Base-by-base conservation (phyloP, 75 land plant species). In the Cryptomeria japonica region DNA sequence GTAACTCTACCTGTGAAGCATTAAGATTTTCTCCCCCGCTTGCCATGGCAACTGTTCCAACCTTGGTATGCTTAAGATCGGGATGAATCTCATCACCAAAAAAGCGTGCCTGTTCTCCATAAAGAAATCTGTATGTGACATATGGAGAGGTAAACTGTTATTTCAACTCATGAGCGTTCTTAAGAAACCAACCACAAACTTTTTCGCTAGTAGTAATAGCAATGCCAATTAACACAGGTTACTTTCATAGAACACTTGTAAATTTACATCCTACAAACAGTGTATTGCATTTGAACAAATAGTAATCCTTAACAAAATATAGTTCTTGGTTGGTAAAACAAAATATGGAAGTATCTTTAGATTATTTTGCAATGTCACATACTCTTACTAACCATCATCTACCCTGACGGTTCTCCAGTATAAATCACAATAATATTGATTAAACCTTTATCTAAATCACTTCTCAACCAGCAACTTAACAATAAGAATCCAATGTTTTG, bases 1-100 rank as follows among this genome's bases (percentile, higher is more conserved):
- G 37, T n/a, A 36, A 46, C 31, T 44, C 25, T 78, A 97, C 99
- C 99, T 98, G 99, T 70, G 99, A 98, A 61, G 99, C 99, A 95
- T 98, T 98, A 13, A 93, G 90, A 91, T 97, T 94, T 83, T 98
- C 95, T 47, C 99, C 99, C 80, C 95, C 99, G 88, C 99, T 98
- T 49, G 97, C 99, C 99, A 98, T 98, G 34, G 99, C 95, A 87
- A 97, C 99, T 36, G 94, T 92, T n/a, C 99, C 99, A 42, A 87
- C 90, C 89, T 95, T 97, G 9, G 97, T 86, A 91, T 98, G 99
- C 89, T 97, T 98, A 31, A 97, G 91, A 77, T 96, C 95, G 1
- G 93, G 94, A 88, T 95, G 94, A 77, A 98, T 95, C 88, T 98
- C 99, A 91, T 98, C 97, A 61, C 90, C 86, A 75, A 98, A 98